These are phyloP conservation scores for Iodosphaeria phyllophila DNA, from an alignment of 2,329 filamentous ascomycete genomes.

Conservation along the genomic window DNA sequence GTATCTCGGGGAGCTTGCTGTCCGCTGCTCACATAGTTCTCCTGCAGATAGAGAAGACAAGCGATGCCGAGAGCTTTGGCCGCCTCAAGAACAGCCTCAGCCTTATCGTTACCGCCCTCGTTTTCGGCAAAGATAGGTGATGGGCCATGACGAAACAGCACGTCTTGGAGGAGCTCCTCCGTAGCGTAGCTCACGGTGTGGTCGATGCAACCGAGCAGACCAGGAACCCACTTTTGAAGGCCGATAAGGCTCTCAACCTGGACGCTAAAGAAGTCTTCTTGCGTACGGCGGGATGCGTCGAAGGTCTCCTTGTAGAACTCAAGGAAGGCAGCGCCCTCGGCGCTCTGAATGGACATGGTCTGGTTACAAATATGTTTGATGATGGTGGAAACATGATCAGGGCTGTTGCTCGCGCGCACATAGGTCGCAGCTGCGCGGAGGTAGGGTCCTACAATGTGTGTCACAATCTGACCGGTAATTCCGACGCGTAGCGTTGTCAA, in stretches of 20 bases:
- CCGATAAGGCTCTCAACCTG: conserved; percentile 12
- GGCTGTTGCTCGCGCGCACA: conserved; percentile 21
- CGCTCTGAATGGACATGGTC: conserved; percentile 22
- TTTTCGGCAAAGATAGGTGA: conserved; percentile 11
- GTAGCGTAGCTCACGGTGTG: conserved; percentile 20
- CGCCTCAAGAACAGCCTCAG: conserved; percentile 15
- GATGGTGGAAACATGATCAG: conserved; percentile 17
- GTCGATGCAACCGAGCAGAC: conserved; percentile 28
- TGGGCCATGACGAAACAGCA: conserved; percentile 20
- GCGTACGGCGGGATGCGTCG: conserved; percentile 12
- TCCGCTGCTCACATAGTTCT: conserved; percentile 23
- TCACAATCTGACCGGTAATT: conserved; percentile 29
- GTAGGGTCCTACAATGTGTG: conserved; percentile 31
- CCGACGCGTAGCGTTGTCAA: conserved; percentile 31
- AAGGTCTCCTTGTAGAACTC: conserved; percentile 21
- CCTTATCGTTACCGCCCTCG: conserved; percentile 13
- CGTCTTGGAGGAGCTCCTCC: conserved; percentile 22
- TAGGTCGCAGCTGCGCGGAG: conserved; percentile 38
- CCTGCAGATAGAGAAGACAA: conserved; percentile 26
- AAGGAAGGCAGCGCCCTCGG: conserved; percentile 29
- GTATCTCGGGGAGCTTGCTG: conserved; percentile 22
- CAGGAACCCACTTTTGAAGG: conserved; percentile 30
- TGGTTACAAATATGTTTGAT: conserved; percentile 24
- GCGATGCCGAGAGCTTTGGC: conserved; percentile 21
- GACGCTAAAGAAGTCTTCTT: conserved; percentile 11